Conservation (phyloP, 164 flowering plant genomes). For the Vitis rotundifolia region DNA sequence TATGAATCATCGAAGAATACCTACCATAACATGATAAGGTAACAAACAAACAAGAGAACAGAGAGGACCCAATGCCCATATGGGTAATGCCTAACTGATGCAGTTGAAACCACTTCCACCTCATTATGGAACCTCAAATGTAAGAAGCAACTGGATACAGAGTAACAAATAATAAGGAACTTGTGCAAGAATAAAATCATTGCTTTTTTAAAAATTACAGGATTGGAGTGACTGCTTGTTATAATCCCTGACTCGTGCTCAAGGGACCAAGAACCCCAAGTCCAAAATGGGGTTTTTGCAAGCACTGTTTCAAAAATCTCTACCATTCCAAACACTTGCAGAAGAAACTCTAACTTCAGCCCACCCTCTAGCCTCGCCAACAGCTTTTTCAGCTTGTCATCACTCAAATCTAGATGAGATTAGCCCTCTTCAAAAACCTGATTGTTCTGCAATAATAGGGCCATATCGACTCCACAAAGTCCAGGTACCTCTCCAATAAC, state of each 20-base stretch:
- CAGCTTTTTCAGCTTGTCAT: not conserved
- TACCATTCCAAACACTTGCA: conserved; percentile 2
- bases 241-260: conserved; percentile 10
- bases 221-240: not conserved
- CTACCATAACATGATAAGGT: not conserved
- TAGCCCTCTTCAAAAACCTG: conserved; percentile 78
- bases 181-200: conserved; percentile 7
- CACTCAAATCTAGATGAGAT: conserved; percentile 46
- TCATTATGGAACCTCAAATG: conserved; percentile 8
- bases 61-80: not conserved
- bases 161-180: conserved; percentile 7
- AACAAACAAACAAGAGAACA: not conserved
- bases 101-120: not conserved
- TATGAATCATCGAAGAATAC: not conserved
- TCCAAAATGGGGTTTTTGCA: conserved; percentile 23
- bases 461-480: conserved; percentile 76
- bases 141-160: not conserved
- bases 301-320: conserved; percentile 7
- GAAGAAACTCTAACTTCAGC: conserved; percentile 4
- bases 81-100: not conserved
- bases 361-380: not conserved
- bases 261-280: conserved; percentile 13
- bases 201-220: conserved; percentile 18
- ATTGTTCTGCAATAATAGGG: conserved; percentile 77
- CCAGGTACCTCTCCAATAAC: conserved; percentile 60